Evolutionary conservation across 306 rosid genomes (phyloP), one percentile per base, ranked within the genome.

Genomic region (Castanopsis chinensis): DNA sequence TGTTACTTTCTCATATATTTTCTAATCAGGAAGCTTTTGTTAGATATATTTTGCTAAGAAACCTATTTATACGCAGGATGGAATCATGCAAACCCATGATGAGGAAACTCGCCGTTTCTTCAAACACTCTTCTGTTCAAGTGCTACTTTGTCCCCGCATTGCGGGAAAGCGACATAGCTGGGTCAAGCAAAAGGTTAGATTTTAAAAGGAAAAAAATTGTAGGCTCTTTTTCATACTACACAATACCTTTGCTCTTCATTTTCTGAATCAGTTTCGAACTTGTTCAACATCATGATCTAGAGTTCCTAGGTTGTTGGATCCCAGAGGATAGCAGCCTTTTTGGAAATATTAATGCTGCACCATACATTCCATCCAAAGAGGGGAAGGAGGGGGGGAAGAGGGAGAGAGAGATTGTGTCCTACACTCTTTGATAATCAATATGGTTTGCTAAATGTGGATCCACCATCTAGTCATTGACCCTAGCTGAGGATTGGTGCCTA

Each of bases 31-130:
- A 67, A 70, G 71, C 15, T 18, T 68, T 49, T 73, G 57, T 55
- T 54, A 33, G n/a, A 21, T 79, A n/a, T 35, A 35, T 74, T 27
- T 67, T 27, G 10, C 41, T 49, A 57, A 52, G 78, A 63, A 80
- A 64, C 23, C 13, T 21, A 51, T 67, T 35, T 79, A 55, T 49
- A 37, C 76, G 77, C 90, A 95, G 99, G 98, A 93, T 89, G 99
- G 99, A 79, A 86, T 95, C 81, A 95, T 95, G 99, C 91, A 88
- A 84, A 93, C 98, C 73, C 97, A 93, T 83, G 99, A 95, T 82
- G 99, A 95, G 84, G 99, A 95, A 82, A 93, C 95, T 82, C 90
- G 97, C 23, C 89, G 94, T 35, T 95, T 95, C 85, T 95, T 95
- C 88, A 93, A 95, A 82, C 91, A 89, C 54, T 95, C 99, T 80